Evolutionary conservation across 2,329 filamentous ascomycete genomes (phyloP).

Genomic region (Colletotrichum cordylinicola): DNA sequence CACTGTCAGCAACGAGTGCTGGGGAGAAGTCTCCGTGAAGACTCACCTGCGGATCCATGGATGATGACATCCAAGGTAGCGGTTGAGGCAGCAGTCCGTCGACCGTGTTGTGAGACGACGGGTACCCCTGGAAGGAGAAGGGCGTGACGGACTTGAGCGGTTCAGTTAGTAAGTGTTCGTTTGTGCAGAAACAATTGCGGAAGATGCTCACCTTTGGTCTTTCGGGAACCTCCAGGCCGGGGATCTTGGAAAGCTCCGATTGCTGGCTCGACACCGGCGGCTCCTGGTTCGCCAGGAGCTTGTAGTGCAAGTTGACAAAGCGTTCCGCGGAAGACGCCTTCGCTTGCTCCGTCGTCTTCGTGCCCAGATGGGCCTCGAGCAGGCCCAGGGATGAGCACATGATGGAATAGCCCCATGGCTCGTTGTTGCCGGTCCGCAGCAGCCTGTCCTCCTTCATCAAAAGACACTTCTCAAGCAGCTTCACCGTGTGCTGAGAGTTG

Average conservation of each 20-base stretch:
- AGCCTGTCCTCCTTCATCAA: slow-evolving; percentile 66
- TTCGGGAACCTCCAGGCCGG: slow-evolving; percentile 40
- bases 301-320: slow-evolving; percentile 64
- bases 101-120: slow-evolving; percentile 15
- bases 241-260: slow-evolving; percentile 26
- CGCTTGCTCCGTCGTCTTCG: slow-evolving; percentile 61
- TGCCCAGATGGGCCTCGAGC: slow-evolving; percentile 63
- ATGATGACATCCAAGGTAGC: slow-evolving; percentile 38
- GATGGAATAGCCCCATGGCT: slow-evolving; percentile 69
- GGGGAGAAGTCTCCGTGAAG: slow-evolving; percentile 21
- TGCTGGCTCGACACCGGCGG: slow-evolving; percentile 41
- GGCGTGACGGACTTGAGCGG: slow-evolving; percentile 45
- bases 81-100: slow-evolving; percentile 28
- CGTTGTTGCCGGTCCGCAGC: slow-evolving; percentile 66
- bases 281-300: slow-evolving; percentile 61
- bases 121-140: slow-evolving; percentile 38
- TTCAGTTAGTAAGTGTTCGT: neutral
- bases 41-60: slow-evolving; percentile 28
- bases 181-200: neutral
- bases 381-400: slow-evolving; percentile 67
- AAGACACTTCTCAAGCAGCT: slow-evolving; percentile 66
- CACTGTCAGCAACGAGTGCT: slow-evolving; percentile 20
- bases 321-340: slow-evolving; percentile 65
- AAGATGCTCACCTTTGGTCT: slow-evolving; percentile 41
- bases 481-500: slow-evolving; percentile 64